Evolutionary conservation across 257 asterid species (phyloP).

Genomic region (Petrea volubilis): DNA sequence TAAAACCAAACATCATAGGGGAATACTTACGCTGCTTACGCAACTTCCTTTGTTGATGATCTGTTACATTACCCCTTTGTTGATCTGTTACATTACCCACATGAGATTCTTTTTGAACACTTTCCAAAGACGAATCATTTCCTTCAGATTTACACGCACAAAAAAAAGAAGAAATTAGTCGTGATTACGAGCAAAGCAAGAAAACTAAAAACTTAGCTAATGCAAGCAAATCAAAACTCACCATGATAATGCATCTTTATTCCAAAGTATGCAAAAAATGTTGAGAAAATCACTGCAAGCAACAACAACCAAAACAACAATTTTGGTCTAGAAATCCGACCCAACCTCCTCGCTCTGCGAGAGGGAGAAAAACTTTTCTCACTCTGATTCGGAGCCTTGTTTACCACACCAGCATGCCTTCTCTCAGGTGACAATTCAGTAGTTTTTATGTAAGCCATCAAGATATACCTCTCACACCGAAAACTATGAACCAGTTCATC

Average conservation of each 20-base stretch:
- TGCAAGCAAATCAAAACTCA: constrained; percentile 15
- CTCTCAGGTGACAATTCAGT: constrained; percentile 46
- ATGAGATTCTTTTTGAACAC: constrained; percentile 25
- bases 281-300: constrained; percentile 52
- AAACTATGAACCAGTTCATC: constrained; percentile 45
- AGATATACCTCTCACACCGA: constrained; percentile 36
- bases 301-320: constrained; percentile 55
- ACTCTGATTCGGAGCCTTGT: constrained; percentile 42
- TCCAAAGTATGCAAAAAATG: constrained; percentile 61
- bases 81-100: constrained; percentile 31
- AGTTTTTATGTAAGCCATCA: constrained; percentile 53
- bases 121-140: constrained; percentile 34
- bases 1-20: constrained; percentile 2
- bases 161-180: constrained; percentile 14
- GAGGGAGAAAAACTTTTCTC: constrained; percentile 38
- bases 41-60: constrained; percentile 51
- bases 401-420: constrained; percentile 41
- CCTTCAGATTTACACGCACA: constrained; percentile 45
- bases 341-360: constrained; percentile 59
- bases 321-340: constrained; percentile 48
- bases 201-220: neutral
- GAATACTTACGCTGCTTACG: constrained; percentile 65
- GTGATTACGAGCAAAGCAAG: neutral
- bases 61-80: constrained; percentile 32
- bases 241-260: constrained; percentile 72